phyloP scores from a whole-genome alignment of 2,329 filamentous ascomycete genomes.

The Diplodia mutila region DNA sequence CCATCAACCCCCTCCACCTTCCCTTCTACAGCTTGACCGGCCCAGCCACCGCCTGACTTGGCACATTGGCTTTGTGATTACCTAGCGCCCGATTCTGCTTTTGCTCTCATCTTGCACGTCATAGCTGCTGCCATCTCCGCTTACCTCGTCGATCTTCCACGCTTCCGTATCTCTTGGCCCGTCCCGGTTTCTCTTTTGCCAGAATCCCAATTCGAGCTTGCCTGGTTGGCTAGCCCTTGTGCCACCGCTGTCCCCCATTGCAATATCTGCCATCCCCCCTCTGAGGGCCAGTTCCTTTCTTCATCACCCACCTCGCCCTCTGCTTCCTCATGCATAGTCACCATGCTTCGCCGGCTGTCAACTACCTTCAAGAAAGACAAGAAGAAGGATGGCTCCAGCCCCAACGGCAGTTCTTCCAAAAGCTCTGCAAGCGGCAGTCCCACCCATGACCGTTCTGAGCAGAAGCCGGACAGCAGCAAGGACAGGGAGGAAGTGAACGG shows the following conservation, averaged over 20 bases:
- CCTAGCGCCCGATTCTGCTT: neutral
- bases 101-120: neutral
- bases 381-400: constrained; percentile 28
- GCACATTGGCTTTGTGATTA: neutral
- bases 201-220: no score
- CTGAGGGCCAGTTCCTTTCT: neutral
- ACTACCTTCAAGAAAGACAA: constrained; percentile 30
- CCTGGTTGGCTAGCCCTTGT: constrained; percentile 22
- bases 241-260: neutral
- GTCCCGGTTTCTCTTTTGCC: no score
- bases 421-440: constrained; percentile 13
- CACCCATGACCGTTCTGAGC: constrained; percentile 27
- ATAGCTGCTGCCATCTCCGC: neutral
- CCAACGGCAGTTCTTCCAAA: constrained; percentile 24
- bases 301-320: neutral
- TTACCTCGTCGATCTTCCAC: neutral
- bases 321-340: neutral
- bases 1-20: neutral
- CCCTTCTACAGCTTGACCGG: neutral
- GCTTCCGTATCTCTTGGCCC: neutral
- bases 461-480: constrained; percentile 27
- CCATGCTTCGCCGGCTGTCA: constrained; percentile 29
- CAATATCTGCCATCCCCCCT: neutral
- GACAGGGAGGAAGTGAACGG: constrained; percentile 25
- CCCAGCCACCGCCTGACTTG: neutral